Conservation (phyloP, 2,329 filamentous ascomycete genomes). For the Penicillium sp. region DNA sequence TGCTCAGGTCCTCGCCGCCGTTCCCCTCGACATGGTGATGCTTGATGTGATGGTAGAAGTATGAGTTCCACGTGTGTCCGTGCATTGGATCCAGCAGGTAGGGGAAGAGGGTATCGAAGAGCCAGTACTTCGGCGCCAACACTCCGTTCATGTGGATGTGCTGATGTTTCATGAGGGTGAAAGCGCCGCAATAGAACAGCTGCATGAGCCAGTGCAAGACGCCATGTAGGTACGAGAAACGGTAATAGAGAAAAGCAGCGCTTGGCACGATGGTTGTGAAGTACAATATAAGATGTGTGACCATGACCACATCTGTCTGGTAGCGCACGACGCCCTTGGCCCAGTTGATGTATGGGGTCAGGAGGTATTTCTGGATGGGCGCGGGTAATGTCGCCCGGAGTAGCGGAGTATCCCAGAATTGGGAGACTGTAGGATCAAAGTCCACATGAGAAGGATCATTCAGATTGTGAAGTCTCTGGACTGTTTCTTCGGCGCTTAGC, state of each 20-base stretch:
- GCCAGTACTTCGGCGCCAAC: constrained; percentile 52
- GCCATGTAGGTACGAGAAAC: constrained; percentile 66
- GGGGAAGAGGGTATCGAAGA: constrained; percentile 64
- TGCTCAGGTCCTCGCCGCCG: constrained; percentile 70
- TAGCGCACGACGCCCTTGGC: constrained; percentile 58
- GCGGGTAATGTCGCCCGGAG: constrained; percentile 37
- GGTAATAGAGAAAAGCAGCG: constrained; percentile 60
- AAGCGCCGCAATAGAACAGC: constrained; percentile 65
- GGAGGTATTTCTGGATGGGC: constrained; percentile 48
- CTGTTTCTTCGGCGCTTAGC: constrained; percentile 27
- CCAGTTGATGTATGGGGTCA: constrained; percentile 58
- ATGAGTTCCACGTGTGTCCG: constrained; percentile 81
- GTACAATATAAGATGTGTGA: constrained; percentile 72
- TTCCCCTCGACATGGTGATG: constrained; percentile 81
- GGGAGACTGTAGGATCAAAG: constrained; percentile 57
- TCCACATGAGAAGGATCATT: constrained; percentile 48
- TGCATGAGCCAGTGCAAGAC: constrained; percentile 64
- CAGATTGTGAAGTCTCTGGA: constrained; percentile 47
- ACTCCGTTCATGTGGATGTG: constrained; percentile 76
- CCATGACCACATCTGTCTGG: constrained; percentile 70
- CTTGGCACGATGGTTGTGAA: constrained; percentile 66
- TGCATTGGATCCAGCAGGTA: constrained; percentile 72
- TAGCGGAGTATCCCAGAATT: constrained; percentile 49
- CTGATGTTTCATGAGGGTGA: constrained; percentile 79
- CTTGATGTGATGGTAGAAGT: constrained; percentile 83